Evolutionary conservation across 176 grass and related monocot genomes (phyloP), one percentile per base, ranked within the genome.

Genomic region (Lolium multiflorum): DNA sequence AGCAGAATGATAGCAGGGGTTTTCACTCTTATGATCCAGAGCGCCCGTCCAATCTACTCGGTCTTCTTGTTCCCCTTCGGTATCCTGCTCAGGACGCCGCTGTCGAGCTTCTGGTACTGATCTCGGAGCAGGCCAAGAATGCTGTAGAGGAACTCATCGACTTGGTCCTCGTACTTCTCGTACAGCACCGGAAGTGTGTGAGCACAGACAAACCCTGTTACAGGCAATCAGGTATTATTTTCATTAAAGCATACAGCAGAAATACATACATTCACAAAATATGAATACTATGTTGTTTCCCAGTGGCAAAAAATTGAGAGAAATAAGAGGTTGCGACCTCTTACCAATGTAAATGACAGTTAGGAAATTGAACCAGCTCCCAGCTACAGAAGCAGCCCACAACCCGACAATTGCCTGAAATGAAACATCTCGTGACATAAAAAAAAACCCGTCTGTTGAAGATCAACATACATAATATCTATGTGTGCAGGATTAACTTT

Each of bases 331-430:
- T 66, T 43, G 43, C 15, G 70, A 6, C 55, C 15, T 64, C 83
- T 92, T 85, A 98, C 96, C 96, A 56, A 98, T 86, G 84, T 98
- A 98, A 39, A 98, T 64, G 56, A 98, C 90, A 55, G 93, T 94
- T 3, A 98, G 78, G 65, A 98, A 94, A 83, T 98, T 98, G 83
- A 88, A 98, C 88, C 96, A 98, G 65, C 91, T 91, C 24, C 96
- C 96, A 73, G 94, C 76, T 28, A 94, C 69, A n/a, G 93, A 90
- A 83, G 84, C 88, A 79, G 82, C 84, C 93, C 93, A 94, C 79
- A 98, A 50, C 24, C 91, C 90, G 0, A 87, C 78, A 3, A 91
- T 76, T 22, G 91, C 90, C 96, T 96, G 88, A 87, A 84, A 85
- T n/a, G n/a, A n/a, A n/a, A n/a, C n/a, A n/a, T n/a, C n/a, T n/a